A percentile compares a stretch with the other conserved stretches of the same genome.
Evolutionary conservation across 2,329 filamentous ascomycete genomes (phyloP).

Genomic region (Verticillium klebahnii): DNA sequence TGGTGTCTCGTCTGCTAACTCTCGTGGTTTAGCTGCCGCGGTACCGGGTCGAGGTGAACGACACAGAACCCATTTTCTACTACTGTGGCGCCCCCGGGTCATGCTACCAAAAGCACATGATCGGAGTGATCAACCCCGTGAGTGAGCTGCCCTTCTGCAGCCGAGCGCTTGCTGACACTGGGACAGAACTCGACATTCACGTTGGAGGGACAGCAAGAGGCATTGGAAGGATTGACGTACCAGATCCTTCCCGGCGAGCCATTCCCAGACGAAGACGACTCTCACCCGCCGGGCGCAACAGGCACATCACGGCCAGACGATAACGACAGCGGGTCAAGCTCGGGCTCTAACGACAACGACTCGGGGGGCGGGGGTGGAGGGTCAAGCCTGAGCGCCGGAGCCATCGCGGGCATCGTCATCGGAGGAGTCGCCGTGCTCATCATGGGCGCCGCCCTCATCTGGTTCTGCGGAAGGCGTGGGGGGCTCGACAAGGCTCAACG

Average conservation of each 20-base stretch:
- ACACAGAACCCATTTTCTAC: constrained; percentile 61
- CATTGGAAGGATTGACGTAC: constrained; percentile 41
- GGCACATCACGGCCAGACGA: background rate
- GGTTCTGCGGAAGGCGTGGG: constrained; percentile 39
- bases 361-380: background rate
- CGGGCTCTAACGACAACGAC: constrained; percentile 2
- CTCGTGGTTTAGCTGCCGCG: constrained; percentile 33
- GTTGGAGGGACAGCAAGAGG: constrained; percentile 40
- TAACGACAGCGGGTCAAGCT: background rate
- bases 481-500: constrained; percentile 31
- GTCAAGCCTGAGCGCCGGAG: constrained; percentile 30
- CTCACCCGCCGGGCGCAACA: constrained; percentile 2
- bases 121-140: constrained; percentile 70
- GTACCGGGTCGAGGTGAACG: constrained; percentile 46
- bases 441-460: constrained; percentile 39
- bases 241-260: constrained; percentile 53
- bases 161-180: constrained; percentile 5
- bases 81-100: constrained; percentile 66
- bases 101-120: constrained; percentile 63
- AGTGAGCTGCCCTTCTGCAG: background rate
- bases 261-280: constrained; percentile 43
- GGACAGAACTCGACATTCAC: constrained; percentile 40
- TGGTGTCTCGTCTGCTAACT: constrained; percentile 16
- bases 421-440: constrained; percentile 41
- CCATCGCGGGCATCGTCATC: constrained; percentile 57